Conservation (phyloP, 192 early-diverging fungal species). For the Entomortierella chlamydospora region DNA sequence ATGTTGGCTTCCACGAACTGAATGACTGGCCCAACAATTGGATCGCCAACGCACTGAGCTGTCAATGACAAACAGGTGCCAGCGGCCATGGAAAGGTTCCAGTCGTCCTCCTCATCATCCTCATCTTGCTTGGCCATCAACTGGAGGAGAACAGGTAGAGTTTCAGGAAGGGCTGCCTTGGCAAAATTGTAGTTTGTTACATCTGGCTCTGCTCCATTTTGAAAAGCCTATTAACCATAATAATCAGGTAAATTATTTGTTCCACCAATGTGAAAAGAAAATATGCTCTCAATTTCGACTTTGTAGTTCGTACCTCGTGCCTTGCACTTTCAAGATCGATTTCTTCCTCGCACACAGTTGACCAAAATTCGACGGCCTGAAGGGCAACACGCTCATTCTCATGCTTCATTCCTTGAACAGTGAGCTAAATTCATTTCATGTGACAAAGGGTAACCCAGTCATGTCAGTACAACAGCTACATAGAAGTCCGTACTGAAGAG, state of each 20-base stretch:
- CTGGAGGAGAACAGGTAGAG: conserved; percentile 86
- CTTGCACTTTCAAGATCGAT: conserved; percentile 76
- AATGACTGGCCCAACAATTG: conserved; percentile 86
- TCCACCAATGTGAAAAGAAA: neutral
- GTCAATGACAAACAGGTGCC: conserved; percentile 93
- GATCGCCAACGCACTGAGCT: conserved; percentile 84
- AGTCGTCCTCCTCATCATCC: conserved; percentile 99
- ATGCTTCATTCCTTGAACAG: conserved; percentile 91
- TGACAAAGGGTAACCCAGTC: conserved; percentile 5
- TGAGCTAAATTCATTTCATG: conserved; percentile 65
- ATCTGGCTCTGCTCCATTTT: conserved; percentile 61
- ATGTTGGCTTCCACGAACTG: conserved; percentile 93
- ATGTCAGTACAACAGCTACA: neutral
- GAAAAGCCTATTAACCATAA: conserved; percentile 53
- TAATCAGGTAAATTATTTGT: neutral
- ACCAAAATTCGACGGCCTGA: conserved; percentile 99
- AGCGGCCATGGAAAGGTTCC: conserved; percentile 98
- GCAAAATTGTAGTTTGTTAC: conserved; percentile 81
- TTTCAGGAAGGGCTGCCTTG: conserved; percentile 77
- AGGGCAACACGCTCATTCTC: conserved; percentile 90
- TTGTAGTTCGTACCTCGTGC: conserved; percentile 62
- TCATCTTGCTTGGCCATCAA: conserved; percentile 97
- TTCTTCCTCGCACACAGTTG: conserved; percentile 97
- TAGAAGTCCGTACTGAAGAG: no score
- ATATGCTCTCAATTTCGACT: neutral